Evolutionary conservation across 768 basidiomycete species (phyloP), one percentile per base, ranked within the genome.

Genomic region (Flagelloscypha sp.): DNA sequence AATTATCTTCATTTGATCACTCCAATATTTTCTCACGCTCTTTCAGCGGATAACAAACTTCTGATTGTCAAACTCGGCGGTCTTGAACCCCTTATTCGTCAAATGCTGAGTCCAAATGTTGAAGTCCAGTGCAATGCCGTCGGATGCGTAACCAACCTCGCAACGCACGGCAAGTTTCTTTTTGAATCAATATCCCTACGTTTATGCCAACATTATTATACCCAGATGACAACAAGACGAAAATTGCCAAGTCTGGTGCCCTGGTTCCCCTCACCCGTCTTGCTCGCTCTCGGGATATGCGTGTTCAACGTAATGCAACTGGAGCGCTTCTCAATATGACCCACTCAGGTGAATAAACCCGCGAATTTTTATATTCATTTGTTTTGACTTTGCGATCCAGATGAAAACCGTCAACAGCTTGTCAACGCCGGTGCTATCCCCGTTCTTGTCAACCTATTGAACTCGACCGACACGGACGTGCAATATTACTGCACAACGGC

Each of bases 401-500:
- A 99, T 54, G 95, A 99, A 65, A 99, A 99, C 58, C 72, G 95
- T 36, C 94, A 98, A 52, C 94, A 98, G 49, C 82, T 99, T 37
- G 95, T 99, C 47, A 92, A 90, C 46, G 95, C 95, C 19, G 95
- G 95, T 4, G 95, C 95, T 15, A 97, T 99, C 40, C 95, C 95
- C 11, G 95, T 99, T 20, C 74, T 94, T 8, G 95, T 99, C 46
- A 83, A 83, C 51, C 70, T 99, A 22, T 68, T 99, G 43, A 95
- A 93, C 54, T 92, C 88, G 5, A 79, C 85, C 31, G 95, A 99
- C 56, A 99, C 95, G n/a, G 95, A 99, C 53, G 95, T 99, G 2
- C 95, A 99, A 57, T 99, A 99, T 53, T 99, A 99, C 56, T 99
- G 95, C 61, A 99, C 95, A 5, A 99, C 95, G 9, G 95, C 95